These are phyloP conservation scores for Phytopythium litorale DNA, from an alignment of 352 stramenopile genomes.

Conservation along the genomic window DNA sequence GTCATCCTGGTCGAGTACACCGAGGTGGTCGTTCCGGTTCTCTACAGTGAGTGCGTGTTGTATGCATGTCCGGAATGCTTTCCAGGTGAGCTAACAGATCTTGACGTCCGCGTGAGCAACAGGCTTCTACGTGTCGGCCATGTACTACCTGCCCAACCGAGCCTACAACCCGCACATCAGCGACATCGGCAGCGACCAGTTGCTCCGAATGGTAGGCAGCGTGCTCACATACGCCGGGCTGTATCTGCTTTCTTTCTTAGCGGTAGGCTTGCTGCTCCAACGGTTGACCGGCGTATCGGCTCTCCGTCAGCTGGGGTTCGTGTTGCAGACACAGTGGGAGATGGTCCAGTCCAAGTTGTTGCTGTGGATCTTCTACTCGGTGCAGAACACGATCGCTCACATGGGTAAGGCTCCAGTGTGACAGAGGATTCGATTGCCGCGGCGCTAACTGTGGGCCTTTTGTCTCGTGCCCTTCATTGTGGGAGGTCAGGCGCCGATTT, in stretches of 20 bases:
- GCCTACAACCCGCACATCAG: slow-evolving; percentile 29
- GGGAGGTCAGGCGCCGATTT: slow-evolving; percentile 21
- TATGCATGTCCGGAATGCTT: too few species aligned
- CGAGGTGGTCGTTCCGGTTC: slow-evolving; percentile 24
- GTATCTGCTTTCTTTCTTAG: slow-evolving; percentile 22
- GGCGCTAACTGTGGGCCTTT: too few species aligned
- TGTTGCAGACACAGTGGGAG: slow-evolving; percentile 26
- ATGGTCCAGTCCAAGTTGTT: slow-evolving; percentile 43
- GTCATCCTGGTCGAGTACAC: slow-evolving; percentile 25
- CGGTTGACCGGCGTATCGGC: slow-evolving; percentile 18
- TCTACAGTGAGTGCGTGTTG: slow-evolving; percentile 34
- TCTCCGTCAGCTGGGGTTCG: slow-evolving; percentile 33
- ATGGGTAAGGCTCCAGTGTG: slow-evolving; percentile 9
- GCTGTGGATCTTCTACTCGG: slow-evolving; percentile 37
- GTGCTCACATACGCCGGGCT: slow-evolving; percentile 23
- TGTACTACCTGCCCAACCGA: slow-evolving; percentile 32
- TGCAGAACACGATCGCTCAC: slow-evolving; percentile 34
- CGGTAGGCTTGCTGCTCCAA: slow-evolving; percentile 15
- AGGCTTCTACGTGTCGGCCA: slow-evolving; percentile 23
- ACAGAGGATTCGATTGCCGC: neutral
- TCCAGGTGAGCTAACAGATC: too few species aligned
- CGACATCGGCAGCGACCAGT: slow-evolving; percentile 3
- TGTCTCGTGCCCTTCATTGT: too few species aligned
- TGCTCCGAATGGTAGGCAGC: slow-evolving; percentile 21
- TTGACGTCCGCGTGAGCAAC: too few species aligned